Evolutionary conservation across 148 eudicot genomes (phyloP), one percentile per base, ranked within the genome.

Genomic region (Hydrangea macrophylla): DNA sequence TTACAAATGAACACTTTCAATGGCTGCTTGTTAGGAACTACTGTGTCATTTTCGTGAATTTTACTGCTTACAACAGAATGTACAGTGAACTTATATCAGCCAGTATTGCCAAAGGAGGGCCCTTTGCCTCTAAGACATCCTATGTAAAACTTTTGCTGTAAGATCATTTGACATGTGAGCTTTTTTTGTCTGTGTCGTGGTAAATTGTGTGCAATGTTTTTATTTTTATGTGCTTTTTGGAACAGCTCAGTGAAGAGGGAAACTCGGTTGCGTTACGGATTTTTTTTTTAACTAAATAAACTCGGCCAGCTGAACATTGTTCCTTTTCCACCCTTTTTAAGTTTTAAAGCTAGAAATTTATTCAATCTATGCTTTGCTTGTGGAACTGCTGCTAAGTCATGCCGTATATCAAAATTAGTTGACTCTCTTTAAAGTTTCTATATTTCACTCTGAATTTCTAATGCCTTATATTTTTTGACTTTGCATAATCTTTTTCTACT

Each of bases 41-140:
- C 40, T 26, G 25, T 64, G 15, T 35, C 9, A 17, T 24, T 67
- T 54, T 33, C 27, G 42, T 26, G n/a, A 59, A 9, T n/a, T 58
- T 58, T 71, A 22, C 44, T 76, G 60, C 65, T 25, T 78, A 45
- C 23, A 53, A 68, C 87, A 95, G 99, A 82, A 95, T 95, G 99
- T 95, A 91, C 67, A 95, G 99, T 68, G 99, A 95, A 84, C 96
- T 95, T 73, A 89, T 91, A 82, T 95, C 99, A 20, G 84, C 82
- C 61, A 85, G 67, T 30, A 91, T 91, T 83, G 87, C 96, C 24
- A 88, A 84, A 72, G 99, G 99, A 44, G 96, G 93, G 6, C 97
- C 96, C 45, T 89, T 45, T 73, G 96, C 97, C 15, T 87, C 97
- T 20, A 88, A 73, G 70, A 82, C 97, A 22, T 91, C 97, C 40